Conservation (phyloP, 352 stramenopile genomes). For the Phytophthora cryptogea region DNA sequence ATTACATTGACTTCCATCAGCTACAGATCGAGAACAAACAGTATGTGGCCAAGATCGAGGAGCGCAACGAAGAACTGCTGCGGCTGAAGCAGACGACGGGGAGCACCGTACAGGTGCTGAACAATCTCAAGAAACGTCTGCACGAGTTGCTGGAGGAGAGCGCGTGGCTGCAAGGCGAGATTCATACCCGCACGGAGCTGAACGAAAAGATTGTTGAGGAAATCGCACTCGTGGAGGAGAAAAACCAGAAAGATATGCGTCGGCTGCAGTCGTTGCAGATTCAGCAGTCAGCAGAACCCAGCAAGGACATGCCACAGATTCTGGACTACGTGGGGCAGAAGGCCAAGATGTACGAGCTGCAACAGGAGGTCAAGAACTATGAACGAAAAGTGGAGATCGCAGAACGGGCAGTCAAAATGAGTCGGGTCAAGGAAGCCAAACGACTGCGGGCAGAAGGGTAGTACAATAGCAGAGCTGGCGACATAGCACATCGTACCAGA, state of each 20-base stretch:
- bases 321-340: conserved; percentile 93
- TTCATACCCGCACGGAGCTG: conserved; percentile 75
- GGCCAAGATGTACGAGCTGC: conserved; percentile 88
- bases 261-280: conserved; percentile 61
- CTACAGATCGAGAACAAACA: conserved; percentile 98
- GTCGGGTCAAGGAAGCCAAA: conserved; percentile 34
- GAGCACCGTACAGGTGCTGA: conserved; percentile 90
- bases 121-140: conserved; percentile 91
- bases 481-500: too few species aligned
- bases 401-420: conserved; percentile 79
- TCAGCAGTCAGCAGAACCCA: conserved; percentile 70
- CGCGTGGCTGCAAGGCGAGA: conserved; percentile 82
- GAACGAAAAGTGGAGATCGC: conserved; percentile 93
- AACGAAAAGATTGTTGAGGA: conserved; percentile 90
- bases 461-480: background rate
- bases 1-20: conserved; percentile 97
- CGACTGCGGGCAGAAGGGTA: conserved; percentile 9
- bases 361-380: conserved; percentile 90
- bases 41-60: conserved; percentile 94
- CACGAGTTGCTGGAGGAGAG: conserved; percentile 87
- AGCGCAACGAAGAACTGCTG: conserved; percentile 94
- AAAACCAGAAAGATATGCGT: conserved; percentile 72
- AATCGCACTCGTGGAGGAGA: conserved; percentile 64
- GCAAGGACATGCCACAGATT: conserved; percentile 89
- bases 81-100: conserved; percentile 91